A percentile compares a stretch with the other conserved stretches of the same genome.
Conservation (phyloP, 345 rosid genomes). For the Anastatica hierochuntica region DNA sequence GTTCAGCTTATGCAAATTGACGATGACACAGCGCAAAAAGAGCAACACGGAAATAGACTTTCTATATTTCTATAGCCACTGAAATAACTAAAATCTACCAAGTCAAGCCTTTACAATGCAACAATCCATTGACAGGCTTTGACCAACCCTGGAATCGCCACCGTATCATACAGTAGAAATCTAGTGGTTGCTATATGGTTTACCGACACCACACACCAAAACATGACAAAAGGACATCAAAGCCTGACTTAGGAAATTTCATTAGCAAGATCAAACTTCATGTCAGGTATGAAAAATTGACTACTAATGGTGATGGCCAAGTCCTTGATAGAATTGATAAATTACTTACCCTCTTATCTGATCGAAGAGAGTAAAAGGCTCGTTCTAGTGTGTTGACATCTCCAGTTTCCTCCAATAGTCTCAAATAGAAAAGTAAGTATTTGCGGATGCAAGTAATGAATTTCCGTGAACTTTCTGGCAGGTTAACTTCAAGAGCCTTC, state of each 20-base stretch:
- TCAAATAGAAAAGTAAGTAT: conserved; percentile 79
- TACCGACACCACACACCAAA: conserved; percentile 1
- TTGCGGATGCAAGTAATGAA: conserved; percentile 94
- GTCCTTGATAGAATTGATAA: neutral
- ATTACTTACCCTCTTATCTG: conserved; percentile 82
- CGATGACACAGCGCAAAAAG: conserved; percentile 6
- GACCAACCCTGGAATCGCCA: too few relatives aligned
- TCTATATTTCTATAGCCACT: neutral
- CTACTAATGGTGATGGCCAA: too few relatives aligned
- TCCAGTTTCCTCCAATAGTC: conserved; percentile 79
- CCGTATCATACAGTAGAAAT: too few relatives aligned
- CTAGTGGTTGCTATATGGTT: conserved; percentile 7
- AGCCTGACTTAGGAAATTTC: too few relatives aligned
- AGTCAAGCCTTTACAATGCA: too few relatives aligned
- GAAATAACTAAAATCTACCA: too few relatives aligned
- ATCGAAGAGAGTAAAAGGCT: conserved; percentile 67
- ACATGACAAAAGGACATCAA: neutral
- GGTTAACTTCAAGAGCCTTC: conserved; percentile 78
- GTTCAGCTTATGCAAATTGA: conserved; percentile 8
- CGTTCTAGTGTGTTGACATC: conserved; percentile 77
- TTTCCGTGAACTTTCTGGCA: conserved; percentile 93
- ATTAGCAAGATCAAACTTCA: too few relatives aligned
- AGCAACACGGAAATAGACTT: neutral
- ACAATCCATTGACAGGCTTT: too few relatives aligned
- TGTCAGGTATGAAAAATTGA: too few relatives aligned